Percentiles rank a stretch among this genome's conserved stretches.
Evolutionary conservation across 768 basidiomycete genomes (phyloP).

Genomic region (Russula brevipes): DNA sequence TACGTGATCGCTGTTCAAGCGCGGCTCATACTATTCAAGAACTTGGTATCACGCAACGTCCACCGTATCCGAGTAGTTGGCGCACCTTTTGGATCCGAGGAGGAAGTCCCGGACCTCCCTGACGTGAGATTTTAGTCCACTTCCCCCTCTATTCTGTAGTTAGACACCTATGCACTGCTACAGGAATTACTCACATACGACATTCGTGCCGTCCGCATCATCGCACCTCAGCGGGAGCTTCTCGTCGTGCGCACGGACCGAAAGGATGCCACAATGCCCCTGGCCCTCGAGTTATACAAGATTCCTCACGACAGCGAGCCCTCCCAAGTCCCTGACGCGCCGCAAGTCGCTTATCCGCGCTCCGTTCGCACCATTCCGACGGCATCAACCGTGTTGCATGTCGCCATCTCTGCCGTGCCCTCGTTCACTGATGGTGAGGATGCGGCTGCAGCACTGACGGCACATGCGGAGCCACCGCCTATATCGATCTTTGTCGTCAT

Average conservation of each 20-base stretch:
- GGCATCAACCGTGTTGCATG: not conserved
- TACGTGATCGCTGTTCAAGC: slow-evolving; percentile 14
- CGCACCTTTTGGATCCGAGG: slow-evolving; percentile 19
- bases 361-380: slow-evolving; percentile 20
- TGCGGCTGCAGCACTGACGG: slow-evolving; percentile 10
- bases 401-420: slow-evolving; percentile 19
- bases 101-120: slow-evolving; percentile 19
- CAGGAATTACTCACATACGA: slow-evolving; percentile 17
- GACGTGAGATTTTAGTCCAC: slow-evolving; percentile 16
- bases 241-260: slow-evolving; percentile 22
- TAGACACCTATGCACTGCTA: slow-evolving; percentile 12
- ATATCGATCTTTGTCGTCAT: slow-evolving; percentile 21
- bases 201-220: slow-evolving; percentile 24
- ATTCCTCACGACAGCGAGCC: slow-evolving; percentile 12
- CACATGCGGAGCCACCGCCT: slow-evolving; percentile 20
- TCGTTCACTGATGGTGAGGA: slow-evolving; percentile 16
- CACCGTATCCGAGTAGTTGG: slow-evolving; percentile 13
- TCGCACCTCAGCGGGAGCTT: slow-evolving; percentile 20
- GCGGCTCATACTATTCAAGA: slow-evolving; percentile 18
- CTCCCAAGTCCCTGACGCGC: not conserved
- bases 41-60: slow-evolving; percentile 14
- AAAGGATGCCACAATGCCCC: slow-evolving; percentile 8
- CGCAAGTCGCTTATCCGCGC: slow-evolving; percentile 10
- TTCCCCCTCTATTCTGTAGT: slow-evolving; percentile 2
- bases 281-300: slow-evolving; percentile 20